Conservation (phyloP, 2,329 filamentous ascomycete species). For the Hypomyces perniciosus region DNA sequence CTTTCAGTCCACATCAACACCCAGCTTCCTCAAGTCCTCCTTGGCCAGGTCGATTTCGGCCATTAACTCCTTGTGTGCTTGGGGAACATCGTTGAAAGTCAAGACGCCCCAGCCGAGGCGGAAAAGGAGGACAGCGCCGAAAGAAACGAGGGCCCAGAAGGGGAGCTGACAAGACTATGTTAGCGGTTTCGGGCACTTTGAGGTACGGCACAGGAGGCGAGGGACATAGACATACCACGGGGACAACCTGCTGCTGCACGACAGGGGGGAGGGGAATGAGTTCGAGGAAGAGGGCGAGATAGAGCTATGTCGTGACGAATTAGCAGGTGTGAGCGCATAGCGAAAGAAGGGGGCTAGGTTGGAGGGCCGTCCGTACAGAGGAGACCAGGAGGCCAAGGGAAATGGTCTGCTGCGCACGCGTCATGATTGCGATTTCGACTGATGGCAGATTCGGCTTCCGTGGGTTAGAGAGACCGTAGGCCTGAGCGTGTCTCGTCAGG, state of each 20-base stretch:
- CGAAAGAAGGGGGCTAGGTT: background rate
- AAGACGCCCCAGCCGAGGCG: conserved; percentile 88
- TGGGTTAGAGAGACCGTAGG: background rate
- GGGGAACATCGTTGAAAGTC: conserved; percentile 93
- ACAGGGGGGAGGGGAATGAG: conserved; percentile 73
- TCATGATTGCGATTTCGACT: conserved; percentile 56
- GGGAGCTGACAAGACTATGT: conserved; percentile 57
- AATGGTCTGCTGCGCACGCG: conserved; percentile 87
- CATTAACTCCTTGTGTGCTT: conserved; percentile 85
- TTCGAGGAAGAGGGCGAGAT: conserved; percentile 78
- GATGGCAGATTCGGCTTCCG: background rate
- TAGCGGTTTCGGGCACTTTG: background rate
- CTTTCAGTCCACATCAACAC: conserved; percentile 68
- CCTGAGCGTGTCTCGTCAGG: too few species aligned
- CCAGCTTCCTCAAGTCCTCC: conserved; percentile 64
- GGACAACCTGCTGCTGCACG: conserved; percentile 79
- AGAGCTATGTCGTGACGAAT: conserved; percentile 59
- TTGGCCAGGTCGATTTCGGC: conserved; percentile 74
- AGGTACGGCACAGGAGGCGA: background rate
- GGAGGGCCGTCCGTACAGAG: conserved; percentile 55
- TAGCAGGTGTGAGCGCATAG: background rate
- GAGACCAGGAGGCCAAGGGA: conserved; percentile 81
- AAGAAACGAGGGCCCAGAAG: conserved; percentile 85
- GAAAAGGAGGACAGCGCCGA: conserved; percentile 87
- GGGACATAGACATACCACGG: conserved; percentile 60